Evolutionary conservation across 2,329 filamentous ascomycete genomes (phyloP), one percentile per base, ranked within the genome.

Genomic region (Alternaria conjuncta): DNA sequence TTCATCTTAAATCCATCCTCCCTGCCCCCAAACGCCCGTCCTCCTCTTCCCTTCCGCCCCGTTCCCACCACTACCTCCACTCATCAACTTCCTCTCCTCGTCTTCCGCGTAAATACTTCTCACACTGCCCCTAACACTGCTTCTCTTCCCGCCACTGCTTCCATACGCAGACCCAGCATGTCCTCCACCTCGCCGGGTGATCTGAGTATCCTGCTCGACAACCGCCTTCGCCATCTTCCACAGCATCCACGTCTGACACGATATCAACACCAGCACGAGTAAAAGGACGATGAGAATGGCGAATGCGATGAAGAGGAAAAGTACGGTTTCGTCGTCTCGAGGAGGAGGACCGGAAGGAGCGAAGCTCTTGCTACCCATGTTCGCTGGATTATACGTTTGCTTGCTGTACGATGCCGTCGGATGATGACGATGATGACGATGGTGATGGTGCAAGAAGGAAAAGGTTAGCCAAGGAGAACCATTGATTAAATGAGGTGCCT

Each of bases 221-320:
- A 74, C 61, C 13, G 66, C 65, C 13, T 56, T 56, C 0, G 73
- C 72, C 44, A 75, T 63, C 3, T 70, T 69, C 71, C 71, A 75
- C 8, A 71, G 32, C 46, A 71, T 64, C 65, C 73, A 76, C 4
- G 73, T 75, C 30, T 75, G 72, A 21, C 74, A 63, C 0, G 60
- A 47, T 1, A 73, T 25, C 0, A 66, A 36, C 10, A 74, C 32
- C 9, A 76, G 61, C 9, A 75, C 45, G 0, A 76, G 66, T 15
- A 72, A 60, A 3, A 76, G 68, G 1, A 70, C 62, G 30, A 76
- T 51, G 2, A 76, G 62, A 23, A 73, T 69, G 3, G 70, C 72
- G 55, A 76, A 74, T 28, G 69, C 43, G 32, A 74, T 71, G 64
- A 74, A 73, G 59, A 76, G 70, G 49, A 72, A 67, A 25, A 75